These are phyloP conservation scores for Mucuna pruriens DNA, from an alignment of 306 rosid genomes.

Conservation along the genomic window DNA sequence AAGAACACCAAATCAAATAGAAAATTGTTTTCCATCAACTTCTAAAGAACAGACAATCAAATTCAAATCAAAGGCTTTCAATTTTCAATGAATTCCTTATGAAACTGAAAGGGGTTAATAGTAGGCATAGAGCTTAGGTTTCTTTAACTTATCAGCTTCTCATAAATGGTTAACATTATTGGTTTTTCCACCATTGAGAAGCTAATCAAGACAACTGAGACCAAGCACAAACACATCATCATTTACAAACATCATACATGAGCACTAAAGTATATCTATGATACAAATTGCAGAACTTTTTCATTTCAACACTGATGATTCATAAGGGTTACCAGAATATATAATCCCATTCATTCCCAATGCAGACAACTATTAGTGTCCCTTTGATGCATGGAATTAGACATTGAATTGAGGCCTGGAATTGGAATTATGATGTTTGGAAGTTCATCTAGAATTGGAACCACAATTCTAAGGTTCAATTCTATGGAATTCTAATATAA, in stretches of 20 bases:
- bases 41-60: conserved; percentile 21
- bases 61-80: conserved; percentile 18
- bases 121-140: conserved; percentile 10
- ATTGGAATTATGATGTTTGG: not conserved
- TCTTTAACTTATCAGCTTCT: conserved; percentile 15
- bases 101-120: conserved; percentile 15
- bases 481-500: conserved; percentile 5
- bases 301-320: not conserved
- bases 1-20: conserved; percentile 16
- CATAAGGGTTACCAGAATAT: not conserved
- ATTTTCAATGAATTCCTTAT: not conserved
- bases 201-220: conserved; percentile 7
- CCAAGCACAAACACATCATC: not conserved
- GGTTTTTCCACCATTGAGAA: conserved; percentile 11
- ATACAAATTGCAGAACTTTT: not conserved
- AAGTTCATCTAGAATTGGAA: not conserved
- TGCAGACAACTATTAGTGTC: conserved; percentile 3
- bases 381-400: not conserved
- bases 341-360: conserved; percentile 11
- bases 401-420: not conserved
- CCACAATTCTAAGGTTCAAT: not conserved
- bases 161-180: not conserved
- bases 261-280: conserved; percentile 1
- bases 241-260: not conserved
- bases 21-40: not conserved